Base-by-base conservation (phyloP, 345 rosid species). In the Eucalyptus marginata region DNA sequence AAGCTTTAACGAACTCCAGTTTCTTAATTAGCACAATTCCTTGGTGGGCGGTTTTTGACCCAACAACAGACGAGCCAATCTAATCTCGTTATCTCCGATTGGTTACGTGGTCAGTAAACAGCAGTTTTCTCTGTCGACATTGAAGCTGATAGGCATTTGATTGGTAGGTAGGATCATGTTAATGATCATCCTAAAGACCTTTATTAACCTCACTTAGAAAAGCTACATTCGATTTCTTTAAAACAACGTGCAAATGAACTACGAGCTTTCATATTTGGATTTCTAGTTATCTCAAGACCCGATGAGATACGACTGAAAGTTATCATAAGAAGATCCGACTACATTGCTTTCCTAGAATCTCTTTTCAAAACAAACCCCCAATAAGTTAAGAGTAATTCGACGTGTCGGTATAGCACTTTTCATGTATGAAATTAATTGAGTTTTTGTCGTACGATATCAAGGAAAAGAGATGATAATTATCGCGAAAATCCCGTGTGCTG, bases 1-100 rank as follows among this genome's bases (percentile, higher is more conserved):
- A 91, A 92, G 90, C 86, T 89, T 89, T 89, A 91, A 91, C 92
- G 46, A 92, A 88, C 91, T 46, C 25, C 56, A 76, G 25, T 20
- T 80, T 90, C 50, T 86, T 64, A 16, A 50, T 51, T 49, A 31
- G 81, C 40, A 25, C 87, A 86, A 16, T 25, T 49, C 51, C 27
- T 49, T 16, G 3, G 58, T n/a, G 15, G 54, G 43, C 40, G 31
- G 40, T 33, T 24, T 5, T 8, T 9, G 80, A 71, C 83, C 27
- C 83, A 36, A 36, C 46, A 36, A 10, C 83, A 71, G 83, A 71
- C 43, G 24, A 71, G 27, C 83, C 27, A 36, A 36, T 71, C 46
- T 36, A 68, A 16, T 31, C 16, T 17, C 36, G 80, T 68, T 31
- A 8, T 31, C 13, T 31, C 33, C 24, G 83, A 71, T 71, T 71